Percentiles rank a stretch among this genome's conserved stretches.
Evolutionary conservation across 306 rosid species (phyloP).

Genomic region (Citrullus mucosospermus): DNA sequence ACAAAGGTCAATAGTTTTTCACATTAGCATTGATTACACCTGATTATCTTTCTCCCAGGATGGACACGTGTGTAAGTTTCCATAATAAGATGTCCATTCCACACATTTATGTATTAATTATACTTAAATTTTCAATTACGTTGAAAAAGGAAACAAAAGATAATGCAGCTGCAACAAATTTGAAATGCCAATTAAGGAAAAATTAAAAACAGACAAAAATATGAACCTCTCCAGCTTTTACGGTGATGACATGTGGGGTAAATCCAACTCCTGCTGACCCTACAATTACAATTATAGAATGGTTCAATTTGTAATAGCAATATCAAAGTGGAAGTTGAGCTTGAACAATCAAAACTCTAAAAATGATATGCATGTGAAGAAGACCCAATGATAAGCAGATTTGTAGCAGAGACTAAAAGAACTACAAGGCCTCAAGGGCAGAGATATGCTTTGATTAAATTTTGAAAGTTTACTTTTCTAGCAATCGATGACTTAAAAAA

Average conservation of each 20-base stretch:
- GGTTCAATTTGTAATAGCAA: not conserved
- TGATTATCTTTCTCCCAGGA: not conserved
- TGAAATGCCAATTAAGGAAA: not conserved
- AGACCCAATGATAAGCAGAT: not conserved
- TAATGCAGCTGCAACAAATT: not conserved
- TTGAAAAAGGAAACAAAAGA: not conserved
- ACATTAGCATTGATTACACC: not conserved
- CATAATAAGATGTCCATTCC: not conserved
- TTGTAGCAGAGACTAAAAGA: too few species aligned
- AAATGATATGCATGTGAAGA: not conserved
- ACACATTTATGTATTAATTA: not conserved
- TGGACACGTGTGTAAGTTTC: not conserved
- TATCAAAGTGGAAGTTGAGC: not conserved
- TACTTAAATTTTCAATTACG: not conserved
- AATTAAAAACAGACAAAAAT: not conserved
- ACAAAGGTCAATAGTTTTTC: not conserved
- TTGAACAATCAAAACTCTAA: not conserved
- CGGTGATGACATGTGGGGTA: constrained; percentile 51
- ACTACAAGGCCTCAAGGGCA: too few species aligned
- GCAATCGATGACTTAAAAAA: not conserved
- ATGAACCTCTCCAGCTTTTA: constrained; percentile 57
- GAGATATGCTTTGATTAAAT: not conserved
- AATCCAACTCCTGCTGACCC: constrained; percentile 34
- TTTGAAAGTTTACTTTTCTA: not conserved
- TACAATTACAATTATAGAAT: constrained; percentile 6